Percentiles rank a stretch among this genome's conserved stretches.
Conservation (phyloP, 2,329 filamentous ascomycete species). For the Cladophialophora immunda region DNA sequence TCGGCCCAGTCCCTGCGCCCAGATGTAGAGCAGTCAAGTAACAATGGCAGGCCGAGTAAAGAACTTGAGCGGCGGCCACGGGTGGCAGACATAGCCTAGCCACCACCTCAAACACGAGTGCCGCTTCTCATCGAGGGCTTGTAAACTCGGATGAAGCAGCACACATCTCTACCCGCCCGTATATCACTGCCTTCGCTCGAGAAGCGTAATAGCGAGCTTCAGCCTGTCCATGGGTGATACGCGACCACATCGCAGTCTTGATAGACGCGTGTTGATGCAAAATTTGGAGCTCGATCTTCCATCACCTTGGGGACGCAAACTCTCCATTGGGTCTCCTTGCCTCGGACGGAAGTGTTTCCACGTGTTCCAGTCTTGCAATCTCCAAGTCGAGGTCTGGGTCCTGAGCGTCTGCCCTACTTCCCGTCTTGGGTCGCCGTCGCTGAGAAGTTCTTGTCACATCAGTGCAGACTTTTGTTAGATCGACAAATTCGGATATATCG, state of each 20-base stretch:
- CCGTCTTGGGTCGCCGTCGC: neutral
- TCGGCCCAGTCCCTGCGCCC: neutral
- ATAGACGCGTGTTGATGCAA: too few species aligned
- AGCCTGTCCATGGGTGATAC: neutral
- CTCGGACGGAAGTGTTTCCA: slow-evolving; percentile 35
- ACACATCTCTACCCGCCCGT: neutral
- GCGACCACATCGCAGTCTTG: neutral
- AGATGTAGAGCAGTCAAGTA: neutral
- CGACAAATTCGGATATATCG: slow-evolving; percentile 55
- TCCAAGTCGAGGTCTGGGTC: slow-evolving; percentile 35
- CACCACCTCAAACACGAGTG: neutral
- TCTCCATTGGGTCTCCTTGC: slow-evolving; percentile 18
- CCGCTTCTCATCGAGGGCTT: too few species aligned
- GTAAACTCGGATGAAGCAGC: neutral
- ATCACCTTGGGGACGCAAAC: slow-evolving; percentile 7
- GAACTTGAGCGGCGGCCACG: neutral
- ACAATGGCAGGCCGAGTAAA: neutral
- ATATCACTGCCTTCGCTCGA: neutral
- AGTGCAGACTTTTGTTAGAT: slow-evolving; percentile 52
- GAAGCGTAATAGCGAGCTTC: neutral
- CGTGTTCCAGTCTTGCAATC: slow-evolving; percentile 36
- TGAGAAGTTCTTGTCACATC: slow-evolving; percentile 52
- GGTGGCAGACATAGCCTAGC: neutral
- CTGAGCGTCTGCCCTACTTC: slow-evolving; percentile 5
- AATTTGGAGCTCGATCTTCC: slow-evolving; percentile 12